Percentiles rank a stretch among this genome's conserved stretches.
Conservation (phyloP, 352 stramenopile species). For the Plasmopara halstedii region DNA sequence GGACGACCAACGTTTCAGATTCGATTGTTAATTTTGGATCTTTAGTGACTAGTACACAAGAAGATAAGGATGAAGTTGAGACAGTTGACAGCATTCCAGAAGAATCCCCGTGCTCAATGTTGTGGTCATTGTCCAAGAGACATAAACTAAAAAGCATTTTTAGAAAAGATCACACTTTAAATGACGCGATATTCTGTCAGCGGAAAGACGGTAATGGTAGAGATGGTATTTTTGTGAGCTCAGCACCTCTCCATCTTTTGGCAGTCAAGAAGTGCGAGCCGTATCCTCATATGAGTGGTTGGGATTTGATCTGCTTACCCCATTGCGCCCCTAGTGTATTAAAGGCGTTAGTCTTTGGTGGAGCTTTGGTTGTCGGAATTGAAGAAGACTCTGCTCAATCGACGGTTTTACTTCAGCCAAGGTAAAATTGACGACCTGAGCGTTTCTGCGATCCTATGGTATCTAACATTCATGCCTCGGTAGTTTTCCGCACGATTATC, state of each 20-base stretch:
- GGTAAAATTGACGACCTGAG: constrained; percentile 12
- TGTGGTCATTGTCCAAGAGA: constrained; percentile 56
- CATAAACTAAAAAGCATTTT: constrained; percentile 26
- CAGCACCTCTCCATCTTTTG: constrained; percentile 34
- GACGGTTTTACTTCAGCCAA: constrained; percentile 41
- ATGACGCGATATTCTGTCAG: constrained; percentile 27
- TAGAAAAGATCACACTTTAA: constrained; percentile 53
- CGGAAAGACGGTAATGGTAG: constrained; percentile 15
- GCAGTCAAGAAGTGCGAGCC: constrained; percentile 25
- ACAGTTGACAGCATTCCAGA: constrained; percentile 1
- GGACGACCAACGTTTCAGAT: constrained; percentile 25
- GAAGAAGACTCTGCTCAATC: constrained; percentile 57
- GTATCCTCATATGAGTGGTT: constrained; percentile 52
- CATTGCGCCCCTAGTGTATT: constrained; percentile 38
- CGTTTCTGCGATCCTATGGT: not conserved
- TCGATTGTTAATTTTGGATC: constrained; percentile 12
- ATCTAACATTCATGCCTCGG: constrained; percentile 4
- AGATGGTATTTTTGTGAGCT: not conserved
- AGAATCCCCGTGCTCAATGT: constrained; percentile 28
- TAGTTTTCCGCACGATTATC: constrained; percentile 77
- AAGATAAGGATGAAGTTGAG: not conserved
- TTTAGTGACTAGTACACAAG: constrained; percentile 12
- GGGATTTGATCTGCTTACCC: constrained; percentile 53
- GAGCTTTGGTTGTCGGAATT: constrained; percentile 60
- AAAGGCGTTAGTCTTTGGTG: constrained; percentile 55